Percentiles rank a stretch among this genome's conserved stretches.
Evolutionary conservation across 768 basidiomycete genomes (phyloP).

Genomic region (Leccinum fibrillosum): DNA sequence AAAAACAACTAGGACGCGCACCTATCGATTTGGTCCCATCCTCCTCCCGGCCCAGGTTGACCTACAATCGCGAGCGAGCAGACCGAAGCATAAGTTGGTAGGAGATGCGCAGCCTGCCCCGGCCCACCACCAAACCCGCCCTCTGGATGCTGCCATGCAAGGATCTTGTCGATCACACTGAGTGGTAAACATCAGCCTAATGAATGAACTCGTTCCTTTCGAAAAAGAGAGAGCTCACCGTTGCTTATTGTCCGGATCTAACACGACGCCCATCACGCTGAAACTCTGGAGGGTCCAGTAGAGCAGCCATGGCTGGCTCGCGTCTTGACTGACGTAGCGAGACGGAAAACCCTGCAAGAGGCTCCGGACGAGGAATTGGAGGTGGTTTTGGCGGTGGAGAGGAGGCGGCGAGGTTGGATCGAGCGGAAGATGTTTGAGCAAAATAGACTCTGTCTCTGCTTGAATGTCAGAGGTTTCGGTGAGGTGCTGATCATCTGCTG

Average conservation of each 20-base stretch:
- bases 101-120: slow-evolving; percentile 80
- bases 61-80: slow-evolving; percentile 83
- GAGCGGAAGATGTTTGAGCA: slow-evolving; percentile 52
- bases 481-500: slow-evolving; percentile 55
- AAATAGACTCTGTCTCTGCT: slow-evolving; percentile 60
- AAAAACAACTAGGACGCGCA: slow-evolving; percentile 27
- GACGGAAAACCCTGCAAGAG: slow-evolving; percentile 78
- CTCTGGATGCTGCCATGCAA: slow-evolving; percentile 77
- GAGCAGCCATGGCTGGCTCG: slow-evolving; percentile 92
- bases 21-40: slow-evolving; percentile 89
- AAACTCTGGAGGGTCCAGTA: slow-evolving; percentile 92
- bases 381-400: slow-evolving; percentile 63
- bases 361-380: slow-evolving; percentile 71
- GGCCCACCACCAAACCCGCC: slow-evolving; percentile 95
- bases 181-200: neutral
- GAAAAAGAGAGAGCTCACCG: slow-evolving; percentile 39
- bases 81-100: slow-evolving; percentile 88
- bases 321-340: slow-evolving; percentile 82
- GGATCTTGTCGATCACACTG: slow-evolving; percentile 78
- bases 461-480: slow-evolving; percentile 65
- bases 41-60: slow-evolving; percentile 63
- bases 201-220: neutral
- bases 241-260: slow-evolving; percentile 77
- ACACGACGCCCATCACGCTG: slow-evolving; percentile 67
- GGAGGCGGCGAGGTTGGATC: slow-evolving; percentile 28